Evolutionary conservation across 1,139 yeast genomes (phyloP).

Genomic region (Eremothecium cymbalariae): DNA sequence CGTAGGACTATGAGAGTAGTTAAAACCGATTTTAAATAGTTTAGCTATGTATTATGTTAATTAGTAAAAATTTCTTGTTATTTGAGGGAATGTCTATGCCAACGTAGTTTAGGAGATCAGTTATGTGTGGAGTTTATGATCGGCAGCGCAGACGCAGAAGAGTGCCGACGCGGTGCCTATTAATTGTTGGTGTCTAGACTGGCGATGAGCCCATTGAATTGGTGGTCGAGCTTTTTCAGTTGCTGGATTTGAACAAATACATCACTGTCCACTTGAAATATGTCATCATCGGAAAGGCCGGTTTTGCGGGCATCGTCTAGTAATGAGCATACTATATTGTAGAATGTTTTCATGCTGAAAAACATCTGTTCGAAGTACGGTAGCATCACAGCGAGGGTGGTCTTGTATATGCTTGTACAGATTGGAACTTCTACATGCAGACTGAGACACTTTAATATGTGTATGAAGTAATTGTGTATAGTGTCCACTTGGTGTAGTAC

Average conservation of each 20-base stretch:
- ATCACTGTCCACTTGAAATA: background rate
- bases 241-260: background rate
- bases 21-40: background rate
- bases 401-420: background rate
- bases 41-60: background rate
- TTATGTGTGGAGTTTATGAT: too few relatives aligned
- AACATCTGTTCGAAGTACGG: background rate
- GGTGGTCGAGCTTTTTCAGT: background rate
- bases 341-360: background rate
- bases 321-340: background rate
- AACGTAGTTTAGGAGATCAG: background rate
- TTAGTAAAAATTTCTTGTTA: background rate
- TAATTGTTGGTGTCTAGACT: background rate
- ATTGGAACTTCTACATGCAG: conserved; percentile 1
- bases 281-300: background rate
- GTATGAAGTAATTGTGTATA: background rate
- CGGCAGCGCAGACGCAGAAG: too few relatives aligned
- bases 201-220: background rate
- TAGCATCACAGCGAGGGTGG: background rate
- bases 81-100: background rate
- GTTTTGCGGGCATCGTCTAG: conserved; percentile 3
- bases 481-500: background rate
- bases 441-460: conserved; percentile 1
- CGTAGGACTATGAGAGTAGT: background rate
- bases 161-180: too few relatives aligned